Percentiles rank a stretch among this genome's conserved stretches.
Evolutionary conservation across 1,139 yeast species (phyloP).

Genomic region (Waltiozyma sp.): DNA sequence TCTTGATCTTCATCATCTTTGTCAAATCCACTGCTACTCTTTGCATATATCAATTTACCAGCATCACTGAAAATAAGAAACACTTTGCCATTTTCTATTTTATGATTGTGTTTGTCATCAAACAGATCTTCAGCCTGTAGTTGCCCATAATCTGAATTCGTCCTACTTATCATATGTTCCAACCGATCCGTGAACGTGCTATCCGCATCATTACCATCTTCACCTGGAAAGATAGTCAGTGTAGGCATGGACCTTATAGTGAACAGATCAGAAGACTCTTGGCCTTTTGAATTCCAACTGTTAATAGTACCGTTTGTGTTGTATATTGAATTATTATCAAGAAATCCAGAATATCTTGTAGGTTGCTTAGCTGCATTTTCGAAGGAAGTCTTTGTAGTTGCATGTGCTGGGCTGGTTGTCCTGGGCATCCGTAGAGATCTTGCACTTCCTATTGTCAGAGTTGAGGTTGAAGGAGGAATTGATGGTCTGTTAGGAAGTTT

Average conservation of each 20-base stretch:
- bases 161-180: conserved; percentile 13
- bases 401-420: conserved; percentile 12
- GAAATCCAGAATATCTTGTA: neutral
- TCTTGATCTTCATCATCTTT: conserved; percentile 16
- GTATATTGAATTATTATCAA: conserved; percentile 1
- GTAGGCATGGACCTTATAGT: conserved; percentile 18
- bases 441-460: conserved; percentile 11
- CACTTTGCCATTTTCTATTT: conserved; percentile 38
- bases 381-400: conserved; percentile 16
- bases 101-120: neutral
- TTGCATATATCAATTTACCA: conserved; percentile 85
- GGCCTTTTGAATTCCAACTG: neutral
- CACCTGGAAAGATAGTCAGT: conserved; percentile 17
- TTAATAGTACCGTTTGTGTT: neutral
- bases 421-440: conserved; percentile 10
- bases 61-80: conserved; percentile 81
- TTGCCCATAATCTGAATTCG: conserved; percentile 5
- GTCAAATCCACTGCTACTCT: conserved; percentile 39
- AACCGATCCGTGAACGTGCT: conserved; percentile 10
- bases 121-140: conserved; percentile 3
- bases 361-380: conserved; percentile 7
- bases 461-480: conserved; percentile 13
- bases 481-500: conserved; percentile 8
- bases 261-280: conserved; percentile 9
- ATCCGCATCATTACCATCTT: conserved; percentile 4